Evolutionary conservation across 305 asterid genomes (phyloP).

Genomic region (Fraxinus latifolia): DNA sequence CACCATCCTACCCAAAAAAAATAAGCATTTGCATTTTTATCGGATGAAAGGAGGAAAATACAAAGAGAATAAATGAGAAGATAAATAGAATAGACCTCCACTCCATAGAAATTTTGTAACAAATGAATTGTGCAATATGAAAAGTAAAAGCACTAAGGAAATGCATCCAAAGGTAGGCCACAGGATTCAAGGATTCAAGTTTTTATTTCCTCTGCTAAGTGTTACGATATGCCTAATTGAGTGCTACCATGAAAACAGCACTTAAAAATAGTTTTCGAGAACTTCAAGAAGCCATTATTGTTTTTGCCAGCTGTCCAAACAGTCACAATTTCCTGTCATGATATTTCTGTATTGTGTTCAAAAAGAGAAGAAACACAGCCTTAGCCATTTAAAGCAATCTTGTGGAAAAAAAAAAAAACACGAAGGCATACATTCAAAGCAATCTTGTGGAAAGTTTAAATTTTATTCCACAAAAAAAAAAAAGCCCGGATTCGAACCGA

Average conservation of each 20-base stretch:
- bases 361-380: not conserved
- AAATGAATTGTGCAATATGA: not conserved
- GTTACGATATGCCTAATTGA: not conserved
- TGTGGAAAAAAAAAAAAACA: not conserved
- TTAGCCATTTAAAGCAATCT: not conserved
- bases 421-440: not conserved
- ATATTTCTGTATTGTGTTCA: not conserved
- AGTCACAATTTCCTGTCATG: not conserved
- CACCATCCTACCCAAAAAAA: slow-evolving; percentile 60
- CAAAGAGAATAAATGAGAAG: not conserved
- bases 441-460: not conserved
- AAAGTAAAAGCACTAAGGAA: not conserved
- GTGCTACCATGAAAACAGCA: not conserved
- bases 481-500: not conserved
- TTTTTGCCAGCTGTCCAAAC: not conserved
- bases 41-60: slow-evolving; percentile 2
- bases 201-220: not conserved
- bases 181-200: not conserved
- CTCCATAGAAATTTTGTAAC: not conserved
- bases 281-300: not conserved
- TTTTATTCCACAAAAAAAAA: not conserved
- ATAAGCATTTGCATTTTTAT: slow-evolving; percentile 9
- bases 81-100: not conserved
- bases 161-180: not conserved
- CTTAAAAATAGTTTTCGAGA: not conserved